Evolutionary conservation across 202 grass and related monocot species (phyloP).

Genomic region (Zoysia matrella): DNA sequence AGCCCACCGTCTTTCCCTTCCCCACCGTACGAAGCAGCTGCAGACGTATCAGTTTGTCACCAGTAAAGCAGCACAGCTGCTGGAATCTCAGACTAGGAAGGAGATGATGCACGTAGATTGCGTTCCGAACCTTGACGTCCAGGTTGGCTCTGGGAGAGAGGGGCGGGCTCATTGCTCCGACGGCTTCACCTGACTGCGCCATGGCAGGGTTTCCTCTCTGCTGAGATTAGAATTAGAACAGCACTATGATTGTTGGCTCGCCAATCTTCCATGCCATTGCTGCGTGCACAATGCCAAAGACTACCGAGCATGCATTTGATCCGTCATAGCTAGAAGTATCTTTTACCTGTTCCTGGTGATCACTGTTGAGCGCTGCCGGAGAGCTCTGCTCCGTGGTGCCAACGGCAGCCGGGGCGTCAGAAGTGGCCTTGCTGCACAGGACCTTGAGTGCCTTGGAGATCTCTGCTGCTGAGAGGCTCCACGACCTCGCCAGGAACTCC

Average conservation of each 20-base stretch:
- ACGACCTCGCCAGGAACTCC: conserved; percentile 90
- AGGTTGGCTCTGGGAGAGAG: conserved; percentile 68
- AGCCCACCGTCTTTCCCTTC: conserved; percentile 66
- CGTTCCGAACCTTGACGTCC: conserved; percentile 60
- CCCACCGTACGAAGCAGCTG: conserved; percentile 36
- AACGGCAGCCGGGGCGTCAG: conserved; percentile 11
- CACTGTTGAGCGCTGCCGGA: conserved; percentile 12
- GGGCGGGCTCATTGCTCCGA: conserved; percentile 47
- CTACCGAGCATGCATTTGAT: not conserved
- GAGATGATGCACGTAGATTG: not conserved
- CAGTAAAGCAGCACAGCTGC: not conserved
- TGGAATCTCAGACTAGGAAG: no score
- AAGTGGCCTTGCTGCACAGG: conserved; percentile 49
- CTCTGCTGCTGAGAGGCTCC: conserved; percentile 90
- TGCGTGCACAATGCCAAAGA: not conserved
- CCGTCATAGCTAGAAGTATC: no score
- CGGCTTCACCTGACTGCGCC: conserved; percentile 39
- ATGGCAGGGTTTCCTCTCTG: conserved; percentile 38
- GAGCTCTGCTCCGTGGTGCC: conserved; percentile 11
- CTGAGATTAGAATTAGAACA: not conserved
- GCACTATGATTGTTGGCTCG: not conserved
- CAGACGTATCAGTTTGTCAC: conserved; percentile 3
- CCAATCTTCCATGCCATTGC: not conserved
- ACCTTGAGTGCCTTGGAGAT: conserved; percentile 82
- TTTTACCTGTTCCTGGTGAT: conserved; percentile 39